Conservation (phyloP, 139 green algal genomes). For the Tetraselmis chui region DNA sequence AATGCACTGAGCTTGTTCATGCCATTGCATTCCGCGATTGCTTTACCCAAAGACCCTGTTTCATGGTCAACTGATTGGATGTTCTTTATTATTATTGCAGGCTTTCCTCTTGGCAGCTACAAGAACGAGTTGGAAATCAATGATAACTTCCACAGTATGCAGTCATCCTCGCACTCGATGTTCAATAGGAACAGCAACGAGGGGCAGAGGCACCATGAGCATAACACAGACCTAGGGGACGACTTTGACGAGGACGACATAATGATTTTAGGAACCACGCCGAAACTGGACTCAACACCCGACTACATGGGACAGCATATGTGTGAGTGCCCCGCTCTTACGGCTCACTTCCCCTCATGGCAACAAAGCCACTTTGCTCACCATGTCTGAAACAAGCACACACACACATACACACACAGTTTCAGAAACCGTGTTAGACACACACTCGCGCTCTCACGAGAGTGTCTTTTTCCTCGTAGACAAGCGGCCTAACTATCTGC, state of each 20-base stretch:
- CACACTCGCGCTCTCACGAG: too few species aligned
- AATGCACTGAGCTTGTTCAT: too few species aligned
- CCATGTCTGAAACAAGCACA: background rate
- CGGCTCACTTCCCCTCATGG: too few species aligned
- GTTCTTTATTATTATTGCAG: slow-evolving; percentile 19
- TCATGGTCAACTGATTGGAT: slow-evolving; percentile 15
- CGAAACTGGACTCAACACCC: slow-evolving; percentile 28
- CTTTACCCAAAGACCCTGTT: background rate
- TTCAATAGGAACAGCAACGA: background rate
- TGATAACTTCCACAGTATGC: background rate
- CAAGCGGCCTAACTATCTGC: too few species aligned
- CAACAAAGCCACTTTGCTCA: too few species aligned
- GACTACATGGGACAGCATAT: background rate
- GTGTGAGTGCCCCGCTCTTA: background rate
- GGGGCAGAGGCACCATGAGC: background rate
- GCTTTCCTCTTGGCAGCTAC: slow-evolving; percentile 10
- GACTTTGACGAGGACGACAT: slow-evolving; percentile 61
- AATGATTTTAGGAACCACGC: slow-evolving; percentile 69
- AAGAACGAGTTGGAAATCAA: slow-evolving; percentile 8
- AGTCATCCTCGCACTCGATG: too few species aligned
- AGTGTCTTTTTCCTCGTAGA: too few species aligned
- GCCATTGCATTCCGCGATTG: too few species aligned
- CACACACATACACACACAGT: background rate
- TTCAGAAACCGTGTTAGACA: too few species aligned
- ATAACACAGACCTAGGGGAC: slow-evolving; percentile 20